Evolutionary conservation across 2,329 filamentous ascomycete species (phyloP), one percentile per base, ranked within the genome.

Genomic region (Apiospora hydei): DNA sequence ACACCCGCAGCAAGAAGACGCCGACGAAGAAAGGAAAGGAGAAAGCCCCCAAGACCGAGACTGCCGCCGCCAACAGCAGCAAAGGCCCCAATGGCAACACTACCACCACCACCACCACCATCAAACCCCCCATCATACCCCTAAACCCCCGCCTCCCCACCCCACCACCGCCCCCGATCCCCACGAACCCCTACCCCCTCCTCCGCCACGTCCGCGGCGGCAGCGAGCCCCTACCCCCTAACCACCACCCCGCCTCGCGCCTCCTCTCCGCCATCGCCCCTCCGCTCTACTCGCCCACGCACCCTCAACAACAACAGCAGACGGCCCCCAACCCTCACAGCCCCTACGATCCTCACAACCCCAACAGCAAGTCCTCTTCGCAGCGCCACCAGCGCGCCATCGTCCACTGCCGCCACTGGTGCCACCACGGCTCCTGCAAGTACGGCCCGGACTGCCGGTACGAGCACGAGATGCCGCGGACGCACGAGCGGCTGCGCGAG

Each of bases 391-490:
- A 43, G 51, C 34, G 57, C 68, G n/a, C 14, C 71, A 72, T 72
- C 26, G 51, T 72, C 38, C 78, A 79, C 77, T 88, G 87, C 77
- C 82, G 83, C 16, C 80, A 85, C 77, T 89, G 86, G 86, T 87
- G 86, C 77, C 81, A 82, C 69, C 79, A 83, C 53, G 86, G 86
- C 8, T 81, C 78, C 16, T 89, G 87, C 78, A 83, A 81, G 75
- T 88, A 82, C 79, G 84, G 83, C 4, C 69, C 72, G 8, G 74
- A 77, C 11, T 89, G 87, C 77, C 81, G 81, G 4, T 85, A 82
- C 77, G 74, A 76, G 67, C 87, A 89, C 77, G 76, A 76, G 72
- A 88, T 89, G 86, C 87, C 87, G 4, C 76, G 76, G 72, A 85
- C 83, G 0, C 43, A 72, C 5, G 78, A 79, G 21, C 85, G 82